phyloP scores from a whole-genome alignment of 441 rosid species.

The Populus tomentosa region DNA sequence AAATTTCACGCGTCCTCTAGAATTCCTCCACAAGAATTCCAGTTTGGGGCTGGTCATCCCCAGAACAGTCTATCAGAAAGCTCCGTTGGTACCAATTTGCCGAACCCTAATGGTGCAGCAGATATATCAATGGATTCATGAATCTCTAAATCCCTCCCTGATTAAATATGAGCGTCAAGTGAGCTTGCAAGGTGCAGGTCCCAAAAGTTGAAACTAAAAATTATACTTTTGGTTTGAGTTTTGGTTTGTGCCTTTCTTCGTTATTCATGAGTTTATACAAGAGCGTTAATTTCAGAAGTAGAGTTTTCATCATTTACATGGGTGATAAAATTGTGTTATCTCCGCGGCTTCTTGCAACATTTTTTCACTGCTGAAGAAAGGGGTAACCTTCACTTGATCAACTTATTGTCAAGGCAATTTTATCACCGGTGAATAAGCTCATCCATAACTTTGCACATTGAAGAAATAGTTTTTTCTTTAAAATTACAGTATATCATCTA shows the following conservation, averaged over 20 bases:
- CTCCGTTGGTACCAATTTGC: slow-evolving; percentile 19
- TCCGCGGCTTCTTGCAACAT: slow-evolving; percentile 2
- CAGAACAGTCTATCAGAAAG: slow-evolving; percentile 20
- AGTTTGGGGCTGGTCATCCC: slow-evolving; percentile 56
- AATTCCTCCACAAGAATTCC: slow-evolving; percentile 53
- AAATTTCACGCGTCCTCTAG: slow-evolving; percentile 46
- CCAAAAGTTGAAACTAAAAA: slow-evolving; percentile 11
- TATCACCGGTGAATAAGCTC: no score
- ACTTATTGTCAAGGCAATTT: no score
- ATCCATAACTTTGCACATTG: no score
- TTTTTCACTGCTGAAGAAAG: background rate
- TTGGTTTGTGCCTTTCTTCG: slow-evolving; percentile 5
- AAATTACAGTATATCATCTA: no score
- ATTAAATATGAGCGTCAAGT: background rate
- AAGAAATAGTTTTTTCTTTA: no score
- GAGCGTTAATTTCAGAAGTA: slow-evolving; percentile 4
- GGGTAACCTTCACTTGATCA: background rate
- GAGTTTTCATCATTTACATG: background rate
- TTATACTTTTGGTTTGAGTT: slow-evolving; percentile 17
- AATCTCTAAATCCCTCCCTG: slow-evolving; percentile 6
- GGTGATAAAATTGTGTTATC: background rate
- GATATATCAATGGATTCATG: slow-evolving; percentile 78
- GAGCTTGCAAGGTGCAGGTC: background rate
- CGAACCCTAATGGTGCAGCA: slow-evolving; percentile 31
- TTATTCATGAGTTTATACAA: background rate